A percentile compares a stretch with the other conserved stretches of the same genome.
Conservation (phyloP, 2,329 filamentous ascomycete genomes). For the Fusarium clavum region DNA sequence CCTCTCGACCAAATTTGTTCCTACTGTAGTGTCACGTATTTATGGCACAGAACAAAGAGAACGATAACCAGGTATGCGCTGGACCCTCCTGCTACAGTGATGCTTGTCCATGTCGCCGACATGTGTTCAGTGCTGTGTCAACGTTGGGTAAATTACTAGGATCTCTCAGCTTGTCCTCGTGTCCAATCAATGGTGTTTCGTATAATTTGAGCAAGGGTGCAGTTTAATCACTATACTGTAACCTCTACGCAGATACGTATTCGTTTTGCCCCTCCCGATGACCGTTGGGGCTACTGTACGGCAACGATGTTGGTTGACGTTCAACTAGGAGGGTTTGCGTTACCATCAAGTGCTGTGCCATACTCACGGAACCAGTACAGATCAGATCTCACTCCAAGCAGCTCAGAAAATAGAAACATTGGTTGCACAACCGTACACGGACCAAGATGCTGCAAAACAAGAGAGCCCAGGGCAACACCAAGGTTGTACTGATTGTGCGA, state of each 20-base stretch:
- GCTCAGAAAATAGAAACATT: constrained; percentile 27
- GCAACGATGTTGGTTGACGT: constrained; percentile 10
- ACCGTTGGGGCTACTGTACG: constrained; percentile 25
- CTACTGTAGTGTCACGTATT: not conserved
- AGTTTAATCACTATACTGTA: not conserved
- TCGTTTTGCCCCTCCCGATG: constrained; percentile 8
- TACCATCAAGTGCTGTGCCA: not conserved
- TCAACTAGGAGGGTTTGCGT: constrained; percentile 15
- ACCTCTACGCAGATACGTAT: not conserved
- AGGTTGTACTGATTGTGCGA: not conserved
- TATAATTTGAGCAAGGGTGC: constrained; percentile 24
- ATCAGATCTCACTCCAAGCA: not conserved
- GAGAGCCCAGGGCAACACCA: not conserved
- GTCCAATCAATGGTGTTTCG: constrained; percentile 17
- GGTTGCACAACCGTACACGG: constrained; percentile 6
- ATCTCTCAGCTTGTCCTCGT: constrained; percentile 14
- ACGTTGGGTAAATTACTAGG: not conserved
- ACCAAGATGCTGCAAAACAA: constrained; percentile 22
- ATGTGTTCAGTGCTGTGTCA: constrained; percentile 8
- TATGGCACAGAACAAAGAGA: not conserved
- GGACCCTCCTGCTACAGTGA: not conserved
- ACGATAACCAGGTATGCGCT: not conserved
- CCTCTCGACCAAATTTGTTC: not conserved
- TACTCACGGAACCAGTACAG: constrained; percentile 16
- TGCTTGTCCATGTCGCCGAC: constrained; percentile 1